Percentiles rank a stretch among this genome's conserved stretches.
Evolutionary conservation across 2,329 filamentous ascomycete species (phyloP).

Genomic region (Cladosporium sp.): DNA sequence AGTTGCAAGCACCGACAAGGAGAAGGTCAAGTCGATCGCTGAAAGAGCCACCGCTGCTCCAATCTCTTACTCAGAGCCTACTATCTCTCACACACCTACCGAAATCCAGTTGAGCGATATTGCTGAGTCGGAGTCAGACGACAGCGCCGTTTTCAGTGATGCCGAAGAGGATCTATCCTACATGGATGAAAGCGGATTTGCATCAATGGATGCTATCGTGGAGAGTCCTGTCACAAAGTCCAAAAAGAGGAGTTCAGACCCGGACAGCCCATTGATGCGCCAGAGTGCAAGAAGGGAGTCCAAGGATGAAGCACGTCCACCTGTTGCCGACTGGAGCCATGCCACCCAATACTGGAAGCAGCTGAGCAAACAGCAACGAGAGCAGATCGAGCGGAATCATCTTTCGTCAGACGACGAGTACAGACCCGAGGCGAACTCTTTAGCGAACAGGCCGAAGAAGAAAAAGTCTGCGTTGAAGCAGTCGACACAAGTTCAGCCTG

Average conservation of each 20-base stretch:
- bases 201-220: conserved; percentile 71
- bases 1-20: not conserved
- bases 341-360: conserved; percentile 70
- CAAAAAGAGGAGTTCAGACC: conserved; percentile 7
- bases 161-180: conserved; percentile 73
- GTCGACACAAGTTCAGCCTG: not conserved
- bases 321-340: conserved; percentile 60
- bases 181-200: conserved; percentile 64
- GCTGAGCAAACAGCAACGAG: conserved; percentile 62
- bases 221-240: conserved; percentile 52
- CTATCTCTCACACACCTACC: not conserved
- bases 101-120: conserved; percentile 23
- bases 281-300: conserved; percentile 10
- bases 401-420: conserved; percentile 33
- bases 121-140: conserved; percentile 41
- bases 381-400: conserved; percentile 60
- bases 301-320: conserved; percentile 6
- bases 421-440: conserved; percentile 20
- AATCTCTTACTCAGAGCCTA: not conserved
- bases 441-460: conserved; percentile 40
- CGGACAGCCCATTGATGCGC: conserved; percentile 29
- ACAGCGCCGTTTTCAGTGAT: conserved; percentile 69
- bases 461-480: conserved; percentile 40
- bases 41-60: not conserved
- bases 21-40: not conserved